Percentiles rank a stretch among this genome's conserved stretches.
phyloP scores from a whole-genome alignment of 225 moss, liverwort and hornwort genomes.

The Pleurozium schreberi region DNA sequence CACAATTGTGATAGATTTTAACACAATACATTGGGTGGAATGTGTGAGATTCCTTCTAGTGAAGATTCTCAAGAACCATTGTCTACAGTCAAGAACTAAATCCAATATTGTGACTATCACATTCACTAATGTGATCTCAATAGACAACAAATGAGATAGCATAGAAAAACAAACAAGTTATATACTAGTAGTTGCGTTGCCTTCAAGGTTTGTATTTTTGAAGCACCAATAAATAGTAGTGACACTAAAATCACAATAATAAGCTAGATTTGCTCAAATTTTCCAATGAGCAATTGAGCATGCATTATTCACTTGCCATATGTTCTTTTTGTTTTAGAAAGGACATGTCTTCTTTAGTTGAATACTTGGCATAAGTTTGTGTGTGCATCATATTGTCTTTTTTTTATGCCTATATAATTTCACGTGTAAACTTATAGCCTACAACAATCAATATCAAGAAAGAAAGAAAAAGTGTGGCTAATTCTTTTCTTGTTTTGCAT shows the following conservation, averaged over 20 bases:
- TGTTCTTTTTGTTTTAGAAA: neutral
- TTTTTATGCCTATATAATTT: neutral
- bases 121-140: neutral
- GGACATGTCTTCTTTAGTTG: rapidly evolving
- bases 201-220: neutral
- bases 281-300: too few relatives aligned
- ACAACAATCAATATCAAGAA: neutral
- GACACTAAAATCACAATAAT: neutral
- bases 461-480: neutral
- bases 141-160: neutral
- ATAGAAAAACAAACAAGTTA: neutral
- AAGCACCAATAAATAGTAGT: neutral
- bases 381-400: neutral
- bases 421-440: neutral
- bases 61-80: rapidly evolving
- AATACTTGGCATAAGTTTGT: neutral
- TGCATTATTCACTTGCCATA: neutral
- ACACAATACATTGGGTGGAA: too few relatives aligned
- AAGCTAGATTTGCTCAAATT: neutral
- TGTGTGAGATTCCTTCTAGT: too few relatives aligned
- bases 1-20: too few relatives aligned
- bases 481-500: neutral
- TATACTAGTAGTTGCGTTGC: neutral
- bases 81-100: neutral
- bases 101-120: neutral